phyloP scores from a whole-genome alignment of 2,329 filamentous ascomycete species.

The Scytalidium sp. region DNA sequence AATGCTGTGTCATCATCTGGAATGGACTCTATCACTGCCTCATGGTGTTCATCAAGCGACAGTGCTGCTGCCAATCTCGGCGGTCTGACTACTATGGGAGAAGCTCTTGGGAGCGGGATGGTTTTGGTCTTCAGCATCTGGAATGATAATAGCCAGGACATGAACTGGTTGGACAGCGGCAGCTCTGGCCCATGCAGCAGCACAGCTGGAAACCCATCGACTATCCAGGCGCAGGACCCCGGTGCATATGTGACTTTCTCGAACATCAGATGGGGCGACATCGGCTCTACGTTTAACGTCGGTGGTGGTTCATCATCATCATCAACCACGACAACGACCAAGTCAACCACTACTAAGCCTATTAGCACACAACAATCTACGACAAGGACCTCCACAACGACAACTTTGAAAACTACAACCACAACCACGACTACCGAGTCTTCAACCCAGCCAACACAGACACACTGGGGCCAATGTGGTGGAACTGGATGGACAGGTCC shows the following conservation, averaged over 20 bases:
- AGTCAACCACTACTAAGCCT: not conserved
- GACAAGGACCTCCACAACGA: no score
- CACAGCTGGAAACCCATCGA: slow-evolving; percentile 44
- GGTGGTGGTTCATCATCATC: not conserved
- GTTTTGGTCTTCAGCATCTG: slow-evolving; percentile 61
- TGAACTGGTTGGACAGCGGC: slow-evolving; percentile 68
- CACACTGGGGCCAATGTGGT: slow-evolving; percentile 6
- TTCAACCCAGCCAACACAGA: not conserved
- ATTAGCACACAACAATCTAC: no score
- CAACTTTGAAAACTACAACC: not conserved
- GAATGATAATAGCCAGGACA: slow-evolving; percentile 55
- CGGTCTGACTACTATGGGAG: slow-evolving; percentile 51
- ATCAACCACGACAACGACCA: not conserved
- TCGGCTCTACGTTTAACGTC: slow-evolving; percentile 13
- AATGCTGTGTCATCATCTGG: slow-evolving; percentile 45
- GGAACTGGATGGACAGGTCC: slow-evolving; percentile 6
- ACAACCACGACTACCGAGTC: not conserved
- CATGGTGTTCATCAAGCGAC: slow-evolving; percentile 41
- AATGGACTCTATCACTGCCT: slow-evolving; percentile 47
- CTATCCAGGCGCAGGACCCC: slow-evolving; percentile 43
- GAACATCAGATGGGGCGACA: slow-evolving; percentile 19
- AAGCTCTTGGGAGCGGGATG: slow-evolving; percentile 51
- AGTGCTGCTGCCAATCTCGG: slow-evolving; percentile 41
- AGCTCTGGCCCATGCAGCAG: slow-evolving; percentile 47
- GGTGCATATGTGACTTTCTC: slow-evolving; percentile 36